These are phyloP conservation scores for Lepidium campestre DNA, from an alignment of 441 rosid species.

Conservation along the genomic window DNA sequence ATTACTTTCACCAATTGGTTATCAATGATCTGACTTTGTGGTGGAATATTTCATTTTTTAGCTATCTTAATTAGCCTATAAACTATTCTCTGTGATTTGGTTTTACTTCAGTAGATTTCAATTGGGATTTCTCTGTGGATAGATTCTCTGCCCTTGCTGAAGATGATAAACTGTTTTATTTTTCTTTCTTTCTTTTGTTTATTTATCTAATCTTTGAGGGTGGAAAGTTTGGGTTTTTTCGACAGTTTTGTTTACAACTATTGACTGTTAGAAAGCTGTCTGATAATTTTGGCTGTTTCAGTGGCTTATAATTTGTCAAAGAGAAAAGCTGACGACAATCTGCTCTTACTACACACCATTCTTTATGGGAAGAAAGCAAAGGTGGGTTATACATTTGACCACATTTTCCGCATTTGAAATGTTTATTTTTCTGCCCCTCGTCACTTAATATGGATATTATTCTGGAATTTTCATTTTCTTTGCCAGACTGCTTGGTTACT, in stretches of 20 bases:
- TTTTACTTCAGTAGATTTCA: not conserved
- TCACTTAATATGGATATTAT: not conserved
- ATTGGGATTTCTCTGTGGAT: no score
- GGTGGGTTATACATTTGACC: conserved; percentile 34
- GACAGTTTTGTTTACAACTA: not conserved
- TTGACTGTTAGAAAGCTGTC: conserved; percentile 8
- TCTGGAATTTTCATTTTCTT: not conserved
- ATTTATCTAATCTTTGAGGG: not conserved
- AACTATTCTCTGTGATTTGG: not conserved
- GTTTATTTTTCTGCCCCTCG: not conserved
- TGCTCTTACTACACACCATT: conserved; percentile 65
- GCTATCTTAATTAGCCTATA: not conserved
- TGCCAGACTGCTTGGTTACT: not conserved
- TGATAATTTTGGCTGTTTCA: conserved; percentile 43
- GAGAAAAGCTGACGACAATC: conserved; percentile 86
- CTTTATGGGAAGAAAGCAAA: conserved; percentile 97
- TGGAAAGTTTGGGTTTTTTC: not conserved
- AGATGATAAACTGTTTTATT: not conserved
- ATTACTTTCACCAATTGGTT: not conserved
- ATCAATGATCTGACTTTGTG: not conserved
- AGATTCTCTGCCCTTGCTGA: not conserved
- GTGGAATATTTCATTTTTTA: not conserved
- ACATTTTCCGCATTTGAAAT: not conserved
- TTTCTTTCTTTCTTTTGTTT: not conserved
- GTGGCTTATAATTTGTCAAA: conserved; percentile 95